phyloP scores from a whole-genome alignment of 129 eudicot genomes.

The Dittrichia graveolens region DNA sequence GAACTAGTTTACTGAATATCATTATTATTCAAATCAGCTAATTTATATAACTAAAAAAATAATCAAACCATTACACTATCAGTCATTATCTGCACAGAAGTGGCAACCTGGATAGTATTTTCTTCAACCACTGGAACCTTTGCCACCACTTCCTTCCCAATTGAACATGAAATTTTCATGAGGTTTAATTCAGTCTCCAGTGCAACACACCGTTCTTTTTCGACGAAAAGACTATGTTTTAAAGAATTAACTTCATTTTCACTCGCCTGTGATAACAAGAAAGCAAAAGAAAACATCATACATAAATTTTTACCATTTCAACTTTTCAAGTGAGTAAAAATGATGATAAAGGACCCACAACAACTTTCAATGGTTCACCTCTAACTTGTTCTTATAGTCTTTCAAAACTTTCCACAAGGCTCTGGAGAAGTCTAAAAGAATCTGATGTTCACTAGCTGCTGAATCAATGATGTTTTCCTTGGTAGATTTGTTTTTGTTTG shows the following conservation, averaged over 20 bases:
- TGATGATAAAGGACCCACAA: too few relatives aligned
- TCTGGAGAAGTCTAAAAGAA: conserved; percentile 58
- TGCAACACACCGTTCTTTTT: conserved; percentile 37
- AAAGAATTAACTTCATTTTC: conserved; percentile 41
- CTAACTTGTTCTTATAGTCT: conserved; percentile 61
- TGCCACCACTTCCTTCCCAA: too few relatives aligned
- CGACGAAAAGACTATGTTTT: conserved; percentile 41
- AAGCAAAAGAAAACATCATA: not conserved
- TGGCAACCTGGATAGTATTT: too few relatives aligned
- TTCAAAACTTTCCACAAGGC: conserved; percentile 76
- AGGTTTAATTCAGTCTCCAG: conserved; percentile 50
- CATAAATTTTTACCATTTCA: not conserved
- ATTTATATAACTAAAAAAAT: too few relatives aligned
- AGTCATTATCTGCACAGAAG: not conserved
- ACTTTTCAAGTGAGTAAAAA: conserved; percentile 5
- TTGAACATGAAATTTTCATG: conserved; percentile 42
- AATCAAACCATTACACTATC: too few relatives aligned
- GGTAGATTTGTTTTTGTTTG: conserved; percentile 3
- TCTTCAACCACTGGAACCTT: conserved; percentile 20
- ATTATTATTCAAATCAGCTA: not conserved
- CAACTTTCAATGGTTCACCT: too few relatives aligned
- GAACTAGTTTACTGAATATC: not conserved
- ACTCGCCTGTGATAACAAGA: conserved; percentile 40
- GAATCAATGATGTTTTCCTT: not conserved
- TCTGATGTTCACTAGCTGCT: conserved; percentile 47